Evolutionary conservation across 2,329 filamentous ascomycete genomes (phyloP).

Genomic region (Diaporthe batatas): DNA sequence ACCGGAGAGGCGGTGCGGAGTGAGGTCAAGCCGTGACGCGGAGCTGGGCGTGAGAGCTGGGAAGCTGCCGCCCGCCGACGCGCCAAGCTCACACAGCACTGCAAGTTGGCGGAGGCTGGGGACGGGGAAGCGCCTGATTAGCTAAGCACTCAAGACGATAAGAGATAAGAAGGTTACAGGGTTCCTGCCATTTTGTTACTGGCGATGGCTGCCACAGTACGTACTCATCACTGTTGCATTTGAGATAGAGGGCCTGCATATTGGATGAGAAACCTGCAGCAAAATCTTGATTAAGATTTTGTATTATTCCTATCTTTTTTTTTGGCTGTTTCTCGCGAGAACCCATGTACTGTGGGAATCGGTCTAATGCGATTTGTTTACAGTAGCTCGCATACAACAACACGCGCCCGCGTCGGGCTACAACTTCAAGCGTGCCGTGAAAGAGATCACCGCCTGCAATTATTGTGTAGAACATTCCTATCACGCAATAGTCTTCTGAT

Average conservation of each 20-base stretch:
- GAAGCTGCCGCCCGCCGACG: constrained; percentile 8
- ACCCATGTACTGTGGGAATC: too few relatives aligned
- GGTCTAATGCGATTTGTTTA: too few relatives aligned
- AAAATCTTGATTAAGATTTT: background rate
- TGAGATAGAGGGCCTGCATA: background rate
- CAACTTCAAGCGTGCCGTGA: background rate
- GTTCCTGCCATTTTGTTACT: background rate
- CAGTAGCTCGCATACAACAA: background rate
- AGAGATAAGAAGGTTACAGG: background rate
- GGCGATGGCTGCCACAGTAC: background rate
- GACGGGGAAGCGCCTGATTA: background rate
- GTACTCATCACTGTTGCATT: background rate
- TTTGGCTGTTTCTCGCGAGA: background rate
- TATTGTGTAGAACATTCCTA: background rate
- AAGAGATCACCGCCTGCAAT: background rate
- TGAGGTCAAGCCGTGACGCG: constrained; percentile 27
- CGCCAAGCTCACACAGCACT: constrained; percentile 14
- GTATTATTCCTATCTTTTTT: background rate
- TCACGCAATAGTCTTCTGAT: background rate
- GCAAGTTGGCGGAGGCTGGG: too few relatives aligned
- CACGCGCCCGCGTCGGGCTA: too few relatives aligned
- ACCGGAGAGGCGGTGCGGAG: constrained; percentile 15
- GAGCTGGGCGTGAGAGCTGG: background rate
- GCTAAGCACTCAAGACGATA: constrained; percentile 9
- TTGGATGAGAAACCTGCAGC: background rate